Percentiles rank a stretch among this genome's conserved stretches.
Evolutionary conservation across 495 filamentous ascomycete species (phyloP).

Genomic region (Letharia lupina): DNA sequence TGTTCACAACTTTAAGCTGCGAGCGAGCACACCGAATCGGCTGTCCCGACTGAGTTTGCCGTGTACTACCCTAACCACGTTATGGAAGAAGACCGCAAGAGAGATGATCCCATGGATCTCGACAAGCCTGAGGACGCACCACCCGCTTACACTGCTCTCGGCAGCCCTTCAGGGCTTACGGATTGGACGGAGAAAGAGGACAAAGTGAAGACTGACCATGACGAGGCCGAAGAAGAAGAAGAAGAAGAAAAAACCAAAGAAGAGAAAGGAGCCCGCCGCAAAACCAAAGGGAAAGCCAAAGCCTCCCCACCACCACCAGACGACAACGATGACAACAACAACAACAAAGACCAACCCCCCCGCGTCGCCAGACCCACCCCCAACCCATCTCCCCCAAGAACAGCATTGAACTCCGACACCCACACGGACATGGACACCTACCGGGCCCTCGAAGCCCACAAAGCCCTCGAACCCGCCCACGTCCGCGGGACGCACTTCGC

Average conservation of each 20-base stretch:
- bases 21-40: rapidly evolving
- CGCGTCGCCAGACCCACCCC: too few relatives aligned
- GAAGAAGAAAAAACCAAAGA: not conserved
- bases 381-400: too few relatives aligned
- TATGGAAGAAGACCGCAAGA: not conserved
- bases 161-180: not conserved
- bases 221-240: not conserved
- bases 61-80: not conserved
- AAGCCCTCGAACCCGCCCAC: not conserved
- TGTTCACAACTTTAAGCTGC: not conserved
- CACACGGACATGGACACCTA: not conserved
- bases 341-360: too few relatives aligned
- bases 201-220: not conserved
- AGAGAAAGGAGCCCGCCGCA: not conserved
- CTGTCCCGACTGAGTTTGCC: not conserved
- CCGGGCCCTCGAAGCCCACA: not conserved
- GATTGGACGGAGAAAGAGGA: not conserved
- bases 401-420: not conserved
- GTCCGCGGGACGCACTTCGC: not conserved
- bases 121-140: not conserved
- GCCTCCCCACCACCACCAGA: not conserved
- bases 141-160: not conserved
- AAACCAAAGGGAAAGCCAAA: not conserved
- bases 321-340: not conserved
- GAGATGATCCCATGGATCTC: not conserved